These are phyloP conservation scores for Penicillium sp. DNA, from an alignment of 2,329 filamentous ascomycete species.

Conservation along the genomic window DNA sequence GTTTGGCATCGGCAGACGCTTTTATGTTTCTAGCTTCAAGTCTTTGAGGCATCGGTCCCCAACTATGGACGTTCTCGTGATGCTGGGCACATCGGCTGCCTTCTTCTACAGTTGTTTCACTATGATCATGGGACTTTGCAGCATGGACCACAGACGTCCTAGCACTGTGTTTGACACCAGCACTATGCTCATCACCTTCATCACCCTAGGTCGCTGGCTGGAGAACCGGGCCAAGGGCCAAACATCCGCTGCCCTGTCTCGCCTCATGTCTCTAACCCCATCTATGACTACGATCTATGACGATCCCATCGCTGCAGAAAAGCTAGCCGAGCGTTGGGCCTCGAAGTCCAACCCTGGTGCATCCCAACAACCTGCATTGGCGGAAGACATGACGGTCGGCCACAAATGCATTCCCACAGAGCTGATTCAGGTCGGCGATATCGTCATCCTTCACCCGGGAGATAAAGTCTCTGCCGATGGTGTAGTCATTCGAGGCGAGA, in stretches of 20 bases:
- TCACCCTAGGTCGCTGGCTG: constrained; percentile 84
- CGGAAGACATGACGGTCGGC: constrained; percentile 20
- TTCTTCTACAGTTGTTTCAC: constrained; percentile 93
- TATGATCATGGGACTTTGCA: constrained; percentile 78
- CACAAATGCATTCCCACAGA: constrained; percentile 82
- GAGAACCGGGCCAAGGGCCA: constrained; percentile 96
- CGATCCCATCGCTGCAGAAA: constrained; percentile 90
- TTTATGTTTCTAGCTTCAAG: constrained; percentile 91
- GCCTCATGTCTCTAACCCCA: constrained; percentile 91
- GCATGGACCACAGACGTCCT: constrained; percentile 75
- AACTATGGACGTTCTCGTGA: constrained; percentile 96
- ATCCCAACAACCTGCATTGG: constrained; percentile 8
- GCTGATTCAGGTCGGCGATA: constrained; percentile 87
- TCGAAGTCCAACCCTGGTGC: constrained; percentile 12
- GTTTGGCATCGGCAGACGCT: constrained; percentile 92
- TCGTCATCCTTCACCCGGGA: constrained; percentile 88
- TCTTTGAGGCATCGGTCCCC: constrained; percentile 86
- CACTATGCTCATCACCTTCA: constrained; percentile 97
- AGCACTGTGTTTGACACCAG: constrained; percentile 95
- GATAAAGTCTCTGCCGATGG: constrained; percentile 98
- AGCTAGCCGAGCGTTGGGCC: constrained; percentile 77
- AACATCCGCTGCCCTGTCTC: constrained; percentile 89
- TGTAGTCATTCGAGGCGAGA: constrained; percentile 81
- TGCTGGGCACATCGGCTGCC: constrained; percentile 88
- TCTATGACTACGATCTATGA: constrained; percentile 97